Evolutionary conservation across 495 filamentous ascomycete species (phyloP), one percentile per base, ranked within the genome.

Genomic region (Hyaloscypha variabilis): DNA sequence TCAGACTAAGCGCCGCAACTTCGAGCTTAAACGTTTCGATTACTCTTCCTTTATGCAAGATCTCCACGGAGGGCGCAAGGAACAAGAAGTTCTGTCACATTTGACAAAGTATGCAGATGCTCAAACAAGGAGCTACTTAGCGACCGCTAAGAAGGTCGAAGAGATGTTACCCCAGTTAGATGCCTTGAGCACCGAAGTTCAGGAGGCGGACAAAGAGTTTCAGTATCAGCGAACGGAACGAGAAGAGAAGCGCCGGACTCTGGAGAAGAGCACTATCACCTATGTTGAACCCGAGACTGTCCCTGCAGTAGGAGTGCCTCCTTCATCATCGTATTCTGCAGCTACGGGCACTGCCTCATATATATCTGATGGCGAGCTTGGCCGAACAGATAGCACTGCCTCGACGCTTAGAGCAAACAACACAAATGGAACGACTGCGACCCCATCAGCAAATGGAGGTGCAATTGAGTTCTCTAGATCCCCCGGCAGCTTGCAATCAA

Each of bases 41-140:
- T 99, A 99, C 76, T 97, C 93, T 21, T 96, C 93, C 13, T 99
- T 98, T 74, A 97, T 99, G 93, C 94, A 97, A 66, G 95, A 99
- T 79, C 82, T 99, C 13, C 95, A 97, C 70, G 95, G 95, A 26
- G 95, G 95, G 30, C 91, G 95, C 64, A 98, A 98, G 72, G 96
- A 99, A 69, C 95, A 98, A 74, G 95, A 98, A 74, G 90, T 99
- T 24, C 80, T 99, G 25, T 98, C 96, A 17, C 93, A 97, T 74
- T 81, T 99, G 49, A 98, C 95, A 23, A 94, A 91, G 74, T 99
- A 93, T 75, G 95, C 95, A 3, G 93, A 97, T 74, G 88, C 88
- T 6, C 95, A 99, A 74, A 90, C 96, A 13, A 88, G 84, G 73
- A 90, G 83, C 66, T 98, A 94, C 70, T 78, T 98, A 63, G 74